Evolutionary conservation across 371 early-diverging fungal genomes (phyloP), one percentile per base, ranked within the genome.

Genomic region (Mucor ambiguus): DNA sequence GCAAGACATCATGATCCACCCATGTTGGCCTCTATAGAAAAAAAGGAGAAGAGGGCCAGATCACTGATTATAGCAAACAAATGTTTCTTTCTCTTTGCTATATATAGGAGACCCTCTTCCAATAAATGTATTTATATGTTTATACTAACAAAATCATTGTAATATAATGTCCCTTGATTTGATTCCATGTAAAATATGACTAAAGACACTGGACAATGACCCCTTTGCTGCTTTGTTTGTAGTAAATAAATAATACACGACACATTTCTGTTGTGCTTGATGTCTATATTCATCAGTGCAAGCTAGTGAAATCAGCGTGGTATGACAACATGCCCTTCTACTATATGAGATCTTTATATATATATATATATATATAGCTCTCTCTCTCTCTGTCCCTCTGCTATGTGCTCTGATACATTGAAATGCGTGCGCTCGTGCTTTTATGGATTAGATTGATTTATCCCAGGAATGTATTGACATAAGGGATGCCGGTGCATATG

Each of bases 351-450:
- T n/a, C n/a, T n/a, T n/a, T n/a, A n/a, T n/a, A n/a, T n/a, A n/a
- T n/a, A n/a, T n/a, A n/a, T n/a, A n/a, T n/a, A n/a, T n/a, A n/a
- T n/a, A n/a, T n/a, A n/a, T n/a, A n/a, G n/a, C n/a, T n/a, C n/a
- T n/a, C n/a, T n/a, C n/a, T n/a, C n/a, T n/a, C n/a, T n/a, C n/a
- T n/a, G n/a, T n/a, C n/a, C n/a, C n/a, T n/a, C n/a, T 9, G 4
- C 33, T 33, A 9, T 9, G 1, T 33, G 4, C 9, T 33, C 1
- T 14, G 37, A 48, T 55, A 18, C 5, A 12, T 18, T 30, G 28
- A 28, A 49, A 55, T 69, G 62, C 37, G 55, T 69, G 69, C 69
- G 66, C 69, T 69, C 65, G 69, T 69, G 69, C 69, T 65, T 64
- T 35, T 58, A 29, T 58, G 33, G 29, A 48, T 33, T 33, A 48